Evolutionary conservation across 768 basidiomycete species (phyloP).

Genomic region (Xerocomellus chrysenteron): DNA sequence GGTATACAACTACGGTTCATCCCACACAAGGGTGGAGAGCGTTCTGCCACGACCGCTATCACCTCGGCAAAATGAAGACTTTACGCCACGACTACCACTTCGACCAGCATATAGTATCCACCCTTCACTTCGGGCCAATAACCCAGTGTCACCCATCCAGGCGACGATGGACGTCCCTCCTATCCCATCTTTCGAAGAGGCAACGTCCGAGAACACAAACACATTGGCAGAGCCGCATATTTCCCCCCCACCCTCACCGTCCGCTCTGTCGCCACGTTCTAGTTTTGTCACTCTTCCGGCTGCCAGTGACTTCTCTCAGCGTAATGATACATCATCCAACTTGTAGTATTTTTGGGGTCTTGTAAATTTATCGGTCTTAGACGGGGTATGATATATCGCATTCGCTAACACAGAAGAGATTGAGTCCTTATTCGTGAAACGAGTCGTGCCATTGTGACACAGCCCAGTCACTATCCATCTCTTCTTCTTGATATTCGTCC

Average conservation of each 20-base stretch:
- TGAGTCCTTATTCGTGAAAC: slow-evolving; percentile 14
- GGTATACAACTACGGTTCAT: slow-evolving; percentile 64
- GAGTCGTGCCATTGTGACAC: slow-evolving; percentile 33
- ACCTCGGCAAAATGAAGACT: slow-evolving; percentile 53
- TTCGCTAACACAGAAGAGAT: background rate
- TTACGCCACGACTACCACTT: slow-evolving; percentile 66
- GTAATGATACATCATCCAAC: slow-evolving; percentile 13
- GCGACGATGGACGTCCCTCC: slow-evolving; percentile 36
- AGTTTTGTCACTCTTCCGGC: slow-evolving; percentile 16
- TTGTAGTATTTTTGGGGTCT: slow-evolving; percentile 5
- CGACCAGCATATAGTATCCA: slow-evolving; percentile 76
- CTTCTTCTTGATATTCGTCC: slow-evolving; percentile 29
- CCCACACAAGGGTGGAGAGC: slow-evolving; percentile 61
- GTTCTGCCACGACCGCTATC: slow-evolving; percentile 34
- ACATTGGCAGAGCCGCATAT: slow-evolving; percentile 7
- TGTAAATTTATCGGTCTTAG: slow-evolving; percentile 6
- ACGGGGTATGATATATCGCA: slow-evolving; percentile 1
- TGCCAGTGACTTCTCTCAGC: slow-evolving; percentile 7
- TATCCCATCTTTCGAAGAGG: slow-evolving; percentile 28
- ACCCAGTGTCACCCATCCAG: slow-evolving; percentile 48
- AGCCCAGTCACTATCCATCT: slow-evolving; percentile 34
- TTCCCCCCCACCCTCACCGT: slow-evolving; percentile 23
- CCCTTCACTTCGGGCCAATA: slow-evolving; percentile 59
- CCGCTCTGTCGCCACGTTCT: slow-evolving; percentile 8
- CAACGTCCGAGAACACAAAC: slow-evolving; percentile 2